A percentile compares a stretch with the other conserved stretches of the same genome.
Evolutionary conservation across 176 grass and related monocot genomes (phyloP).

Genomic region (Eragrostis curvula): DNA sequence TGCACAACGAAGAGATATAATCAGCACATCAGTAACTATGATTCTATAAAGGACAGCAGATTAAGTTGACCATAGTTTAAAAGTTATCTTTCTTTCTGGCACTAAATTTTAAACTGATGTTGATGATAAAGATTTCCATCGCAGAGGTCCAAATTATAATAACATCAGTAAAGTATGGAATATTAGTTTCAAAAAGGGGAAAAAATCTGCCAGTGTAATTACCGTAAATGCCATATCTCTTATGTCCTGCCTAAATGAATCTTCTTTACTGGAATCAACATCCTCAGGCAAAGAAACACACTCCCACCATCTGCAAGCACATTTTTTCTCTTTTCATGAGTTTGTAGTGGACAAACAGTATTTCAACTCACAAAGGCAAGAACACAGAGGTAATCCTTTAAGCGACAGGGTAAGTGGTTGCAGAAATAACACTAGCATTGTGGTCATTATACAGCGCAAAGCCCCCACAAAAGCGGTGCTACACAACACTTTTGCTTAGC

Average conservation of each 20-base stretch:
- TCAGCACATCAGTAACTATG: not conserved
- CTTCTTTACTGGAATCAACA: conserved; percentile 70
- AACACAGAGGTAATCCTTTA: not conserved
- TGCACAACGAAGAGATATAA: conserved; percentile 46
- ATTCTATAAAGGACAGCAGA: not conserved
- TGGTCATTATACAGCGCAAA: not conserved
- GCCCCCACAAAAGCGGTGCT: not conserved
- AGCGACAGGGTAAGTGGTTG: conserved; percentile 26
- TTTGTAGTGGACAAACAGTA: conserved; percentile 2
- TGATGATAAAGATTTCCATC: not conserved
- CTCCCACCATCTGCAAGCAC: conserved; percentile 92
- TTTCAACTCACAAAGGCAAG: conserved; percentile 8
- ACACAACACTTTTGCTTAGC: conserved; percentile 8
- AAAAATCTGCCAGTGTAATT: conserved; percentile 34
- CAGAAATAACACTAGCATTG: not conserved
- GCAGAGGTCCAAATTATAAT: conserved; percentile 6
- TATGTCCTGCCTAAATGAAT: conserved; percentile 80
- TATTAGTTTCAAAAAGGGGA: not conserved
- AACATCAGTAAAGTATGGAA: not conserved
- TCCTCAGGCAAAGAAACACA: conserved; percentile 93
- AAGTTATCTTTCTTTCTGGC: not conserved
- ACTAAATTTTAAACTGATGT: not conserved
- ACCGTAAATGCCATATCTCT: conserved; percentile 84
- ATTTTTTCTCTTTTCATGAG: not conserved
- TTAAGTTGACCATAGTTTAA: not conserved